phyloP scores from a whole-genome alignment of 164 flowering plant species.

The Pachysandra terminalis region DNA sequence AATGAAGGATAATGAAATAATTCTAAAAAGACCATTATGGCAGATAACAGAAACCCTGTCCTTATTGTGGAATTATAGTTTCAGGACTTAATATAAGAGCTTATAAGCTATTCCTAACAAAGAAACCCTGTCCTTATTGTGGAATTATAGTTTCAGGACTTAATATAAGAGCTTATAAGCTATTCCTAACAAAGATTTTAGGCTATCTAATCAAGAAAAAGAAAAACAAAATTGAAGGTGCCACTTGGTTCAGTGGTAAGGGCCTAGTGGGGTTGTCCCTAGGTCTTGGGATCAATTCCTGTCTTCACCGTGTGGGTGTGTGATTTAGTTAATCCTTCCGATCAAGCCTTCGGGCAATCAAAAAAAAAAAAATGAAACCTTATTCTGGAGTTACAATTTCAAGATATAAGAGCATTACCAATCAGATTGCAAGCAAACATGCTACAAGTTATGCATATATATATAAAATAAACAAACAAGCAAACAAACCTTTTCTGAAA shows the following conservation, averaged over 20 bases:
- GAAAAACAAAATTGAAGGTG: background rate
- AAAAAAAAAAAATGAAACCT: background rate
- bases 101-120: background rate
- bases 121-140: background rate
- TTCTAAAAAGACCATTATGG: background rate
- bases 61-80: too few relatives aligned
- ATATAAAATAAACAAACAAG: background rate
- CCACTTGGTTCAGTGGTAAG: too few relatives aligned
- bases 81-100: background rate
- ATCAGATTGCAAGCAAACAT: too few relatives aligned
- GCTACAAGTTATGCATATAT: too few relatives aligned
- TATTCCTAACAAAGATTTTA: background rate
- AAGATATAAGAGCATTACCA: too few relatives aligned
- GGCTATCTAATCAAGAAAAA: constrained; percentile 1
- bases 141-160: background rate
- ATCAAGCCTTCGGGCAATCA: too few relatives aligned
- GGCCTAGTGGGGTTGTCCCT: too few relatives aligned
- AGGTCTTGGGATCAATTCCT: too few relatives aligned
- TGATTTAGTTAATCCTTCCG: too few relatives aligned
- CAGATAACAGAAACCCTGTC: background rate
- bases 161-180: background rate
- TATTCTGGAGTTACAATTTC: too few relatives aligned
- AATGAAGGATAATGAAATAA: background rate
- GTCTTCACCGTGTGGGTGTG: too few relatives aligned
- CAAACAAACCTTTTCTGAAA: constrained; percentile 20